These are phyloP conservation scores for Salix suchowensis DNA, from an alignment of 345 rosid species.

Conservation along the genomic window DNA sequence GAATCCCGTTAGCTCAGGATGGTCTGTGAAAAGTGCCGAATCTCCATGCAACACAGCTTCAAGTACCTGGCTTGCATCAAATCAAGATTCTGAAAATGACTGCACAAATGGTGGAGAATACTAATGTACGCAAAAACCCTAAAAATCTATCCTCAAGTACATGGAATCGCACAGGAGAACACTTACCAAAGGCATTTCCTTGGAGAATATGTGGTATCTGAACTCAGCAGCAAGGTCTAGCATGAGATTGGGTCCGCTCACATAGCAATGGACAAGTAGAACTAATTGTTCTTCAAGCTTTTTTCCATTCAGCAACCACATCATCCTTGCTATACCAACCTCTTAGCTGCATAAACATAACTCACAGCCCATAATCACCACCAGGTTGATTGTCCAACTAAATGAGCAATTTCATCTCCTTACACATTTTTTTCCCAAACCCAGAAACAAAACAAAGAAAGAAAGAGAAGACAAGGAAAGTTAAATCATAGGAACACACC, in stretches of 20 bases:
- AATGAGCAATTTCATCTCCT: not conserved
- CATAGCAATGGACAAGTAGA: constrained; percentile 74
- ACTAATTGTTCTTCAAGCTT: constrained; percentile 48
- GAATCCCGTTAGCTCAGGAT: constrained; percentile 69
- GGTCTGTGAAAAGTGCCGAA: constrained; percentile 54
- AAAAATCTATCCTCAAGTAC: not conserved
- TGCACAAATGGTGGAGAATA: not conserved
- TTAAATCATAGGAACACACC: constrained; percentile 27
- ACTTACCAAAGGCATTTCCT: constrained; percentile 84
- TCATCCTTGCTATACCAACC: constrained; percentile 92
- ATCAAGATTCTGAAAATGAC: constrained; percentile 1
- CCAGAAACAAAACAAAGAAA: not conserved
- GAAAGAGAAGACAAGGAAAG: not conserved
- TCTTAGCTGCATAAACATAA: constrained; percentile 38
- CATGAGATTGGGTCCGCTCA: constrained; percentile 65
- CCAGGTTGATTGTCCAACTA: not conserved
- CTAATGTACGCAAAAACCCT: not conserved
- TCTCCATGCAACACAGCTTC: constrained; percentile 79
- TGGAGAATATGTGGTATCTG: constrained; percentile 86
- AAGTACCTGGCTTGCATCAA: constrained; percentile 48
- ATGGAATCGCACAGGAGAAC: not conserved
- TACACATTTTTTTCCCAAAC: not conserved
- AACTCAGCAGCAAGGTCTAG: constrained; percentile 79
- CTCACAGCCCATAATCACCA: not conserved
- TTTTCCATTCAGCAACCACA: constrained; percentile 93